Conservation (phyloP, 2,329 filamentous ascomycete species). For the Ophiosphaerella korrae region DNA sequence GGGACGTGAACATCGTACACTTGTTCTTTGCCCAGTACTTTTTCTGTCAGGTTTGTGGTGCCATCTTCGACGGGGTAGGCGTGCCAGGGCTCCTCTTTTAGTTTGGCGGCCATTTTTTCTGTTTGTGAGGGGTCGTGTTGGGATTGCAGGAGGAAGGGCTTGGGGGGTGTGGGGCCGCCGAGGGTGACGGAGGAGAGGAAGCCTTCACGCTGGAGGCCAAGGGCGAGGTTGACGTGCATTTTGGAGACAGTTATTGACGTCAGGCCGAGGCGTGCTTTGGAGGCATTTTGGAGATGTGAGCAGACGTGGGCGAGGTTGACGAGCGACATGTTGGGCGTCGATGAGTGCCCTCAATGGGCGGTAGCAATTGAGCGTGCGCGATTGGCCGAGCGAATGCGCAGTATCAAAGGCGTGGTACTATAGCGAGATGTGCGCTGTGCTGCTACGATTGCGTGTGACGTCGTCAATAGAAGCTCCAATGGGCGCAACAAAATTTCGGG, state of each 20-base stretch:
- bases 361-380: background rate
- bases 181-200: constrained; percentile 82
- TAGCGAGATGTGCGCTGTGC: constrained; percentile 6
- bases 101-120: constrained; percentile 38
- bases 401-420: background rate
- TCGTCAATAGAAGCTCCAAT: constrained; percentile 16
- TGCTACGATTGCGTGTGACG: constrained; percentile 31
- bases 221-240: constrained; percentile 74
- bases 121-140: constrained; percentile 33
- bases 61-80: constrained; percentile 28
- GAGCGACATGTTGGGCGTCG: constrained; percentile 66
- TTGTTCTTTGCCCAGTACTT: constrained; percentile 24
- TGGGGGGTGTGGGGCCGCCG: constrained; percentile 63
- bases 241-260: constrained; percentile 83
- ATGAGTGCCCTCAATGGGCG: constrained; percentile 37
- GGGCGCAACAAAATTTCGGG: constrained; percentile 38
- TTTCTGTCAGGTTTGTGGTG: constrained; percentile 1
- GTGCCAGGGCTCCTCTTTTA: constrained; percentile 49
- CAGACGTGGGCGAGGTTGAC: constrained; percentile 78
- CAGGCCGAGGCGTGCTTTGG: constrained; percentile 78
- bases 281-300: constrained; percentile 90
- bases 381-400: too few species aligned
- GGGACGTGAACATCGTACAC: constrained; percentile 38
- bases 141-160: constrained; percentile 41
- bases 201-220: constrained; percentile 81